These are phyloP conservation scores for Fusarium xylarioides DNA, from an alignment of 2,329 filamentous ascomycete species.

Conservation along the genomic window DNA sequence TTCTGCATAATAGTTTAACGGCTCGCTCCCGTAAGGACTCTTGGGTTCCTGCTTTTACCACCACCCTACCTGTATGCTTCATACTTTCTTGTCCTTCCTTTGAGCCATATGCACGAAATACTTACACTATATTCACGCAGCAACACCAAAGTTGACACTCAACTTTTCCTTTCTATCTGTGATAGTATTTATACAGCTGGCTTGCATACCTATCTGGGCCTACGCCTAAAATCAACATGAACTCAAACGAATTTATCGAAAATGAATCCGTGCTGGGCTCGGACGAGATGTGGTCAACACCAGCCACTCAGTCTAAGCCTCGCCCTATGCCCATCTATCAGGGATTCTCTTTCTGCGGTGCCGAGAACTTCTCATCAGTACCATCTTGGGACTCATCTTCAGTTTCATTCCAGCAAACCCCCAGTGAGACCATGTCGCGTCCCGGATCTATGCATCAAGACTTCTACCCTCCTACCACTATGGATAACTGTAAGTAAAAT, in stretches of 20 bases:
- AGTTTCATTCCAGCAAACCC: constrained; percentile 60
- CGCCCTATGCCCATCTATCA: constrained; percentile 69
- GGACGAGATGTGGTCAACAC: constrained; percentile 64
- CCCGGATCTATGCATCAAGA: constrained; percentile 68
- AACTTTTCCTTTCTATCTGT: constrained; percentile 56
- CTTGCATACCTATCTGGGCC: constrained; percentile 57
- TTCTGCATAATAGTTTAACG: constrained; percentile 40
- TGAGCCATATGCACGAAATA: constrained; percentile 33
- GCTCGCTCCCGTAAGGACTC: constrained; percentile 30
- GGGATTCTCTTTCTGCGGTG: constrained; percentile 67
- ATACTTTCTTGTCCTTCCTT: constrained; percentile 38
- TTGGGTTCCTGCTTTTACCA: constrained; percentile 59
- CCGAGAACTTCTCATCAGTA: constrained; percentile 61
- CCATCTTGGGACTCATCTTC: constrained; percentile 67
- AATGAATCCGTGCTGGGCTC: constrained; percentile 57
- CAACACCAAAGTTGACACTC: constrained; percentile 53
- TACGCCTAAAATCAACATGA: constrained; percentile 55
- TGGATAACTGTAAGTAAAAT: constrained; percentile 58
- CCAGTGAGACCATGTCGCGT: constrained; percentile 62
- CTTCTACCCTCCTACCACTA: constrained; percentile 60
- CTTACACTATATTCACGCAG: constrained; percentile 40
- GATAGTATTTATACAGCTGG: constrained; percentile 56
- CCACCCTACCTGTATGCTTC: constrained; percentile 60
- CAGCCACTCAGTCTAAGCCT: constrained; percentile 61
- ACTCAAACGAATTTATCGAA: constrained; percentile 60